These are phyloP conservation scores for Penicillium lividum DNA, from an alignment of 495 filamentous ascomycete genomes.

Conservation along the genomic window DNA sequence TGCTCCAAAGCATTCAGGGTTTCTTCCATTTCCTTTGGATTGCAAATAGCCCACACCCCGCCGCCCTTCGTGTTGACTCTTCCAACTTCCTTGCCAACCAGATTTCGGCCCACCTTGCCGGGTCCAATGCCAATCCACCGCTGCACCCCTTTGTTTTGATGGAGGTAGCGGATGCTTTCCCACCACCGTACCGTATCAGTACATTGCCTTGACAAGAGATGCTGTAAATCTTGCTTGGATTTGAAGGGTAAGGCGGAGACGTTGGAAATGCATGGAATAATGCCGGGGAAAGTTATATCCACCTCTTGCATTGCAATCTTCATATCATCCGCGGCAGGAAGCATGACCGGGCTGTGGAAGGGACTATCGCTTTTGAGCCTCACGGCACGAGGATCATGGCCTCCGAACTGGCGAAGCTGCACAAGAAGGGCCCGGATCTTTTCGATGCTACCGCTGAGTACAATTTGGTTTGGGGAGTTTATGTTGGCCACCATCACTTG, in stretches of 20 bases:
- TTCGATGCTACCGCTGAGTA: slow-evolving; percentile 84
- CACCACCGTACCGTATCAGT: slow-evolving; percentile 93
- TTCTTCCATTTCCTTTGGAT: slow-evolving; percentile 78
- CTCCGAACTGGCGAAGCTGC: slow-evolving; percentile 87
- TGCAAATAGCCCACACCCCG: slow-evolving; percentile 89
- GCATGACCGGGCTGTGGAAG: slow-evolving; percentile 93
- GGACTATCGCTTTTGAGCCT: slow-evolving; percentile 85
- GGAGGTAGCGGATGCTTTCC: slow-evolving; percentile 86
- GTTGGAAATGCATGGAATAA: slow-evolving; percentile 81
- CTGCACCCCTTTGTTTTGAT: slow-evolving; percentile 79
- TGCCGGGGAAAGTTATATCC: slow-evolving; percentile 70
- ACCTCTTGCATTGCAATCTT: slow-evolving; percentile 57
- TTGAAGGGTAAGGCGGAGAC: slow-evolving; percentile 77
- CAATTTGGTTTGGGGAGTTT: slow-evolving; percentile 95
- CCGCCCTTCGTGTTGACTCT: slow-evolving; percentile 80
- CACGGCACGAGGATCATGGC: slow-evolving; percentile 89
- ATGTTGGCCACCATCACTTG: slow-evolving; percentile 93
- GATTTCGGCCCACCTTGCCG: slow-evolving; percentile 88
- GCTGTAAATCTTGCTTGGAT: slow-evolving; percentile 69
- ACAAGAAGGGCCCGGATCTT: slow-evolving; percentile 82
- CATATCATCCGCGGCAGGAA: slow-evolving; percentile 75
- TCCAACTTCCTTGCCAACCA: slow-evolving; percentile 94
- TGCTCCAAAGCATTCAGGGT: slow-evolving; percentile 71
- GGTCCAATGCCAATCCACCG: slow-evolving; percentile 94
- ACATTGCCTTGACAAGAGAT: slow-evolving; percentile 72